Conservation (phyloP, 2,329 filamentous ascomycete species). For the Colletotrichum tropicicola region DNA sequence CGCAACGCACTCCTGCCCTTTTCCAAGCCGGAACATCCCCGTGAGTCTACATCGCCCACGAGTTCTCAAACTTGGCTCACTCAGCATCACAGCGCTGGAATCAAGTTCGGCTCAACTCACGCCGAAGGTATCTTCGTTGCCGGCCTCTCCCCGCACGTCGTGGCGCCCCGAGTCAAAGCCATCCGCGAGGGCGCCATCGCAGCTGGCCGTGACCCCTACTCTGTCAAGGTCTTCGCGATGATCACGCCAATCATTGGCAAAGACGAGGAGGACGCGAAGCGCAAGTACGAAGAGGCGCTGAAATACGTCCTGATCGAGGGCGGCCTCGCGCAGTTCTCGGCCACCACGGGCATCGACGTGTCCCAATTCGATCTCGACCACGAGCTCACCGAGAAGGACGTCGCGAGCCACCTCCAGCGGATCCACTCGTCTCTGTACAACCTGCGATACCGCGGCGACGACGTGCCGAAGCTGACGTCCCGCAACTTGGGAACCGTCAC, state of each 20-base stretch:
- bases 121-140: conserved; percentile 70
- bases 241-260: conserved; percentile 58
- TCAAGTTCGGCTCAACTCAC: conserved; percentile 63
- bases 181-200: conserved; percentile 60
- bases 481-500: conserved; percentile 49
- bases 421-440: conserved; percentile 57
- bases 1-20: conserved; percentile 64
- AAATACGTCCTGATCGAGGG: conserved; percentile 62
- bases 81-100: conserved; percentile 52
- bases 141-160: conserved; percentile 56
- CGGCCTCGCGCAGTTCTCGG: conserved; percentile 63
- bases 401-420: conserved; percentile 59
- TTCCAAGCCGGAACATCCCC: conserved; percentile 67
- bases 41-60: not conserved
- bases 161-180: conserved; percentile 59
- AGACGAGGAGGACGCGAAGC: conserved; percentile 61
- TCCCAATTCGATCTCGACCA: conserved; percentile 65
- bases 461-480: conserved; percentile 52
- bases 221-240: conserved; percentile 63
- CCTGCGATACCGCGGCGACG: conserved; percentile 56
- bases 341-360: conserved; percentile 69
- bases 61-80: not conserved
- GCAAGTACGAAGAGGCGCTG: conserved; percentile 59
- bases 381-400: conserved; percentile 62
- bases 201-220: conserved; percentile 62